Conservation (phyloP, 768 basidiomycete genomes). For the Leccinum olivaceopallidum region DNA sequence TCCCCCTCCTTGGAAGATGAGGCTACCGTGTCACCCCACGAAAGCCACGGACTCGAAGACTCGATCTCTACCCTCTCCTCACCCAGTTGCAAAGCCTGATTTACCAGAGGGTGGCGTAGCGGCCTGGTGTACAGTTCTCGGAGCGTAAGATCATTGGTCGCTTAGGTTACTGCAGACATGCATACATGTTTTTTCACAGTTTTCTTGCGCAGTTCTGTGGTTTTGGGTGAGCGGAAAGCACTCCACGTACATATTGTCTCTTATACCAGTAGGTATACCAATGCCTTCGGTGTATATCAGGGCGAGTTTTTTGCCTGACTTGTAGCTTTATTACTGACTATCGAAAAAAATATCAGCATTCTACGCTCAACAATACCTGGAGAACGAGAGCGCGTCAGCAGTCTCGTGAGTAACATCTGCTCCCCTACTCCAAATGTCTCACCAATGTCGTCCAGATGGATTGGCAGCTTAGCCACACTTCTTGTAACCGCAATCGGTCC, state of each 20-base stretch:
- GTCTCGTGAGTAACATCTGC: slow-evolving; percentile 5
- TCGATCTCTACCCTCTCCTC: neutral
- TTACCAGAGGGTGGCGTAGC: slow-evolving; percentile 19
- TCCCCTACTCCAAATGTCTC: neutral
- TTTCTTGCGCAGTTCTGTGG: slow-evolving; percentile 30
- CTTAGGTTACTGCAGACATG: neutral
- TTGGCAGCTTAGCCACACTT: slow-evolving; percentile 23
- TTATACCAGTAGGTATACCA: slow-evolving; percentile 16
- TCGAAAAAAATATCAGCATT: slow-evolving; percentile 15
- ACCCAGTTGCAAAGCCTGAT: neutral
- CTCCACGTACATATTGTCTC: neutral
- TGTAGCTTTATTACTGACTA: neutral
- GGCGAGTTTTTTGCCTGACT: slow-evolving; percentile 2
- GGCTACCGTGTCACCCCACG: neutral
- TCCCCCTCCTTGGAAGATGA: neutral
- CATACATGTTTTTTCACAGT: slow-evolving; percentile 5
- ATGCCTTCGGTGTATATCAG: slow-evolving; percentile 32
- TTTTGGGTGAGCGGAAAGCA: slow-evolving; percentile 20
- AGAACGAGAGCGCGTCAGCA: slow-evolving; percentile 24
- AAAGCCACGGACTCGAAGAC: neutral
- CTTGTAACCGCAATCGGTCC: slow-evolving; percentile 22
- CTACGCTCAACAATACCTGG: slow-evolving; percentile 23
- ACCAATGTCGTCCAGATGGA: slow-evolving; percentile 21
- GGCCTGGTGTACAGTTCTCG: slow-evolving; percentile 29
- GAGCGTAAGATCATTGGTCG: slow-evolving; percentile 19